A percentile compares a stretch with the other conserved stretches of the same genome.
These are phyloP conservation scores for Cystobasidium sp. DNA, from an alignment of 1,284 basidiomycete genomes.

Conservation along the genomic window DNA sequence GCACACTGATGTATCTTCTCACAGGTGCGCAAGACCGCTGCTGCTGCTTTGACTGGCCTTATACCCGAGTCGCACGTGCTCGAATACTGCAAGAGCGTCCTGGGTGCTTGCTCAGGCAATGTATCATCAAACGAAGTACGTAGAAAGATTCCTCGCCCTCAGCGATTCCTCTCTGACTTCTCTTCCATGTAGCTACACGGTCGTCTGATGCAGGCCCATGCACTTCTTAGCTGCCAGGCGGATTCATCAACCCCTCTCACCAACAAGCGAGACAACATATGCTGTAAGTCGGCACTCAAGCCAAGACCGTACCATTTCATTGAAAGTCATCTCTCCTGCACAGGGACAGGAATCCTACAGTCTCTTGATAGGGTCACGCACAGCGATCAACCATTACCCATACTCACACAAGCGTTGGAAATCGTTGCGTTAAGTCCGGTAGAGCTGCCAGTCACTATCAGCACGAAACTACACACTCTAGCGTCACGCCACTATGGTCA, in stretches of 20 bases:
- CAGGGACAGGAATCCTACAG: neutral
- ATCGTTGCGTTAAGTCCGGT: neutral
- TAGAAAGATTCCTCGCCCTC: neutral
- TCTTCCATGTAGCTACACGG: conserved; percentile 1
- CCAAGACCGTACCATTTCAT: too few relatives aligned
- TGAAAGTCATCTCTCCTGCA: neutral
- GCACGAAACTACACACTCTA: conserved; percentile 3
- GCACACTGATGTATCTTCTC: neutral
- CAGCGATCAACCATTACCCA: neutral
- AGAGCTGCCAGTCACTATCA: neutral
- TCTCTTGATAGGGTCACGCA: neutral
- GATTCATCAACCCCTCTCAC: too few relatives aligned
- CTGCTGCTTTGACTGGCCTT: conserved; percentile 30
- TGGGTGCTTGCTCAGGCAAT: neutral
- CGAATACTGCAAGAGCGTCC: neutral
- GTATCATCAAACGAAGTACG: neutral
- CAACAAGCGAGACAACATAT: too few relatives aligned
- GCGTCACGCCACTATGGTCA: conserved; percentile 12
- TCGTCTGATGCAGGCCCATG: conserved; percentile 5
- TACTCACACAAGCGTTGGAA: conserved; percentile 10
- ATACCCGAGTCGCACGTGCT: neutral
- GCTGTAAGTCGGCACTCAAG: too few relatives aligned
- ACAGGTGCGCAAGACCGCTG: conserved; percentile 36
- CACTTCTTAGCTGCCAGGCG: neutral
- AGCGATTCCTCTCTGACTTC: neutral